Conservation (phyloP, 148 eudicot species). For the Cornus suecica region DNA sequence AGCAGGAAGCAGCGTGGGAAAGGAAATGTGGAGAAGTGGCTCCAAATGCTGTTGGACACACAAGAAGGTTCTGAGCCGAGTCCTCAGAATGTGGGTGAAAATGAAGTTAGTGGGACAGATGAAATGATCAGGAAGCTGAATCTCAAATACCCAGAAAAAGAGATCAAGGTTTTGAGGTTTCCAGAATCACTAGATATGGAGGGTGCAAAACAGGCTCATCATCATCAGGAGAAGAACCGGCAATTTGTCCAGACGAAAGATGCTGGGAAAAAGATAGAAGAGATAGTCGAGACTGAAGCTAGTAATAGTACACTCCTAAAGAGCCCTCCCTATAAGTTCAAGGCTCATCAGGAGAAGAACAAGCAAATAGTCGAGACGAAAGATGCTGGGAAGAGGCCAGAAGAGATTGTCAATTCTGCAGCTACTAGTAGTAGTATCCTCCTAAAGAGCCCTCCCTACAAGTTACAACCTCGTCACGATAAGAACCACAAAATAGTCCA, state of each 20-base stretch:
- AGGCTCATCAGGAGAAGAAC: no score
- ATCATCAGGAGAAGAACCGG: constrained; percentile 7
- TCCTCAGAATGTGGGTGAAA: constrained; percentile 20
- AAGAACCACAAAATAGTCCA: no score
- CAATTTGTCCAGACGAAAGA: constrained; percentile 17
- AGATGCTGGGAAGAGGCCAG: no score
- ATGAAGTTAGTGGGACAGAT: constrained; percentile 37
- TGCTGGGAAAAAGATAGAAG: constrained; percentile 17
- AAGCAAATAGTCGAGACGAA: no score
- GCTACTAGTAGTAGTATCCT: no score
- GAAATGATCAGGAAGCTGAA: constrained; percentile 49
- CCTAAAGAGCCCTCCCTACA: no score
- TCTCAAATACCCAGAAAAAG: constrained; percentile 51
- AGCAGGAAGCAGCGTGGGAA: constrained; percentile 70
- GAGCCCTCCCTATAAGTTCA: constrained; percentile 43
- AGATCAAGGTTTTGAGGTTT: constrained; percentile 19
- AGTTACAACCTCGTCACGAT: no score
- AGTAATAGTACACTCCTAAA: constrained; percentile 21
- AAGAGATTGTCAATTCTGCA: no score
- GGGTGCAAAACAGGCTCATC: not conserved
- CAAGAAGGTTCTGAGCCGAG: constrained; percentile 25
- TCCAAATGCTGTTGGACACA: constrained; percentile 60
- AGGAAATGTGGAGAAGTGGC: constrained; percentile 91
- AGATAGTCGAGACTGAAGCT: constrained; percentile 23
- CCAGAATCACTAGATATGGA: constrained; percentile 7